Base-by-base conservation (phyloP, 2,329 filamentous ascomycete genomes). In the Claviceps humidiphila region DNA sequence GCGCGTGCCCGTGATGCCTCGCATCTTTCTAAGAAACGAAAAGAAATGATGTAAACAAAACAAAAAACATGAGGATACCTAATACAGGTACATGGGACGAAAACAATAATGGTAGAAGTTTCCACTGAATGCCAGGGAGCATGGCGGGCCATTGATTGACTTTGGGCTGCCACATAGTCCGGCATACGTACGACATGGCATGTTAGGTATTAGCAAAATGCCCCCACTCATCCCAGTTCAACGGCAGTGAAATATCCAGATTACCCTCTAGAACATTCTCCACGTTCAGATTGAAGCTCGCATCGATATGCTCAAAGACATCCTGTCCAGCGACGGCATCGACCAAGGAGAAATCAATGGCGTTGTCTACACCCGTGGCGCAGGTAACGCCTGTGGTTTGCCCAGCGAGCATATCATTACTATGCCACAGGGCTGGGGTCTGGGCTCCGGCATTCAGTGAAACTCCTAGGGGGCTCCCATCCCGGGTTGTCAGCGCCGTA, bases 261-360 rank as follows among this genome's bases (percentile, higher is more conserved):
- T 78, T 78, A 0, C 75, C 74, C 53, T 78, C 75, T 0, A 79
- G 62, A 0, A 73, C 75, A 17, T 76, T 74, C 56, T 80, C 76
- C 24, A 78, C 73, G 24, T 69, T 70, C 1, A 80, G 57, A 49
- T 79, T 71, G 56, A 80, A 80, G 48, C 64, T 75, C 2, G 76
- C 76, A 48, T 77, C 76, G 26, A 80, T 76, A 44, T 77, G 71
- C 3, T 73, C 74, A 57, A 78, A 78, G 1, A 79, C 65, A 45
- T 79, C 75, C n/a, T 77, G 64, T 1, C 75, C 74, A 1, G 71
- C 71, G 26, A 72, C 63, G 2, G 69, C 64, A 42, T 73, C 71
- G 3, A 73, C 64, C 14, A 71, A 58, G 0, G 68, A 70, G 51
- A 71, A 70, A 54, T 75, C 71, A 5, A 72, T 62, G 2, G 61